Conservation (phyloP, 2,329 filamentous ascomycete species). For the Stenocarpella maydis region DNA sequence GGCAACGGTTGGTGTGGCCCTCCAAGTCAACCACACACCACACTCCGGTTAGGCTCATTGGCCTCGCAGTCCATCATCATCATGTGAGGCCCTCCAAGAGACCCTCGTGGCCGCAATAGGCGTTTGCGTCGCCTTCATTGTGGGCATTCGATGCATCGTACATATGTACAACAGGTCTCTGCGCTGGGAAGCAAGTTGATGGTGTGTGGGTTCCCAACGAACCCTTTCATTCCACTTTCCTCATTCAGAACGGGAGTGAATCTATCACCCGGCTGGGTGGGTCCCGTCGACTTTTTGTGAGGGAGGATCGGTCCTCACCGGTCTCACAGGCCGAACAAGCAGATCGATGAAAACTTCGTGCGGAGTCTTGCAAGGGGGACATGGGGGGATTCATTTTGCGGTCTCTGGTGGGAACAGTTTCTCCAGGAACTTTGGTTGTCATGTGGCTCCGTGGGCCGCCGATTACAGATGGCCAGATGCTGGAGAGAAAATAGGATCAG, state of each 20-base stretch:
- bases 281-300: constrained; percentile 27
- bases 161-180: neutral
- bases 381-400: constrained; percentile 14
- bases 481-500: constrained; percentile 14
- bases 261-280: constrained; percentile 33
- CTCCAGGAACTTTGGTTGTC: constrained; percentile 25
- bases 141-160: constrained; percentile 6
- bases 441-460: constrained; percentile 31
- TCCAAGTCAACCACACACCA: constrained; percentile 36
- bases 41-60: constrained; percentile 28
- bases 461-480: constrained; percentile 25
- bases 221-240: constrained; percentile 29
- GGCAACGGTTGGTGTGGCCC: constrained; percentile 20
- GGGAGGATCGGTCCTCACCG: constrained; percentile 30
- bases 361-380: constrained; percentile 27
- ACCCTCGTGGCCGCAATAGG: constrained; percentile 2
- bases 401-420: constrained; percentile 23
- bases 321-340: constrained; percentile 29
- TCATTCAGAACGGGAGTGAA: constrained; percentile 30
- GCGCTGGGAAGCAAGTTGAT: constrained; percentile 8
- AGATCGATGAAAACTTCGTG: constrained; percentile 29
- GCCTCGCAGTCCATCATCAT: constrained; percentile 38
- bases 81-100: constrained; percentile 38
- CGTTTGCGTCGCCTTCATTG: constrained; percentile 13
- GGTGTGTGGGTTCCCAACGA: constrained; percentile 29